phyloP scores from a whole-genome alignment of 1,139 yeast species.

The Blastobotrys indianensis region DNA sequence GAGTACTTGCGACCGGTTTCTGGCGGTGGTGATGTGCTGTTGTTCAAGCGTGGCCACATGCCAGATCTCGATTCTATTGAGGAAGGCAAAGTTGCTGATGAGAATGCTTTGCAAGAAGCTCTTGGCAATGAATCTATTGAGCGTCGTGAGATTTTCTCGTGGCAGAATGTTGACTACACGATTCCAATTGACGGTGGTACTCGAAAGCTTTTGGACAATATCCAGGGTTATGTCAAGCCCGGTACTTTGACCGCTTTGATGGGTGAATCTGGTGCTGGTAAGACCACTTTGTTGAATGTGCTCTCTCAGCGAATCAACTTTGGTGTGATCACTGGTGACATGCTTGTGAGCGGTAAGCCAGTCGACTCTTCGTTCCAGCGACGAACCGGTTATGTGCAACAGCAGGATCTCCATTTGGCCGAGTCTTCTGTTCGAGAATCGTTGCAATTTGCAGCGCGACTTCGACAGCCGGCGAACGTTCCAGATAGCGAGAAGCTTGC shows the following conservation, averaged over 20 bases:
- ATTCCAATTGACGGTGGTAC: constrained; percentile 42
- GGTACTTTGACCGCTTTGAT: constrained; percentile 59
- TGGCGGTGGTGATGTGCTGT: constrained; percentile 54
- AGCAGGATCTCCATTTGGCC: constrained; percentile 56
- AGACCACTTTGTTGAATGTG: constrained; percentile 55
- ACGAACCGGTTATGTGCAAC: constrained; percentile 61
- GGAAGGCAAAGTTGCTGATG: constrained; percentile 22
- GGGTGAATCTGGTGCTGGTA: constrained; percentile 72
- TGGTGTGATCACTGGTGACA: constrained; percentile 60
- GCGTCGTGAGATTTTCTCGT: constrained; percentile 41
- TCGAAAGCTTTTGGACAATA: constrained; percentile 46
- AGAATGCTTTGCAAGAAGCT: constrained; percentile 14
- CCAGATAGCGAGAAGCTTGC: constrained; percentile 47
- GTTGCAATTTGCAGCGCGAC: constrained; percentile 52
- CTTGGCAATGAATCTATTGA: constrained; percentile 4
- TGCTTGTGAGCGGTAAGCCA: constrained; percentile 54
- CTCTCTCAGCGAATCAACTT: constrained; percentile 53
- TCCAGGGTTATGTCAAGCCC: constrained; percentile 62
- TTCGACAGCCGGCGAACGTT: constrained; percentile 49
- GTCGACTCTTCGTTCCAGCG: constrained; percentile 51
- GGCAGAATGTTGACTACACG: constrained; percentile 49
- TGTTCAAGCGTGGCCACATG: constrained; percentile 51
- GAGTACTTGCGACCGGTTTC: constrained; percentile 48
- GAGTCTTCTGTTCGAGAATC: constrained; percentile 58
- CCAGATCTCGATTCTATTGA: constrained; percentile 29